Base-by-base conservation (phyloP, 768 basidiomycete genomes). In the Lepiota venenata region DNA sequence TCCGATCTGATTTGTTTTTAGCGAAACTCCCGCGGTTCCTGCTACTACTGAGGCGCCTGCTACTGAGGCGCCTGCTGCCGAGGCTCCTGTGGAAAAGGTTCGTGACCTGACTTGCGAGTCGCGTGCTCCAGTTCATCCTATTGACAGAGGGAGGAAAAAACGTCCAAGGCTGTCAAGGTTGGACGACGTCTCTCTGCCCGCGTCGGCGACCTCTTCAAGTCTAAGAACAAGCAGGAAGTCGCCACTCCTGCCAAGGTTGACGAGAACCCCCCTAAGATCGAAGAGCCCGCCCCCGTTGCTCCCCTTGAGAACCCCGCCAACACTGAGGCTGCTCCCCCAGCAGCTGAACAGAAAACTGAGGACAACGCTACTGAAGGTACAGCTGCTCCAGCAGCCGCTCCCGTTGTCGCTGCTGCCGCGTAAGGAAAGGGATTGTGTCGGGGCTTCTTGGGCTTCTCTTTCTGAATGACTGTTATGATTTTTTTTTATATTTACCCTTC, bases 201-300 rank as follows among this genome's bases (percentile, higher is more conserved):
- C 18, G 84, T 96, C 40, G 80, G 79, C 50, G 88, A 87, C 50
- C 80, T 95, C 71, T 91, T 95, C 83, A 92, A 87, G 78, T 46
- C 78, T 52, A 89, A 80, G 75, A 74, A 77, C 66, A 89, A 83
- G 73, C 61, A 72, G 12, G 86, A 89, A 65, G 80, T 83, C 35
- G 65, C 77, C 10, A 66, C 84, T 5, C 83, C 91, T 52, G 78
- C 90, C 43, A 93, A 92, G 79, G 89, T 93, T 54, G 87, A 92
- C 58, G 90, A 93, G 76, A 78, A 91, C 68, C 91, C 93, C 37
- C 92, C 93, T 60, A 84, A 85, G 77, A 88, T 94, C 61, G 93
- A 92, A 47, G 84, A 90, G 73, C 90, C 89, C 46, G 63, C 79
- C 27, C 87, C 87, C 10, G 82, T 93, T 58, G 91, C 89, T 51